Conservation (phyloP, 805 yeast species). For the Nakazawaea pomicola region DNA sequence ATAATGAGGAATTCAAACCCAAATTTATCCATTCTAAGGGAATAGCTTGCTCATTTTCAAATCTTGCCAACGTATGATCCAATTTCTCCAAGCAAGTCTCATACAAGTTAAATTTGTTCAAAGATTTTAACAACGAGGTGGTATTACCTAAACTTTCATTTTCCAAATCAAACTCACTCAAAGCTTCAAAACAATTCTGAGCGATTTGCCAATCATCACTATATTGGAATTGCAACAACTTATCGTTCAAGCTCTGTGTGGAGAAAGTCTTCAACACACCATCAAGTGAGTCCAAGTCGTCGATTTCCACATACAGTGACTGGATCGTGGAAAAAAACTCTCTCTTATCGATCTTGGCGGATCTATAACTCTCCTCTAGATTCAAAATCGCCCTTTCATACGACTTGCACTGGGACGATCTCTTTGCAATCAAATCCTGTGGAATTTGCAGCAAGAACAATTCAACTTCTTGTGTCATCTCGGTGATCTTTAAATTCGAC, state of each 20-base stretch:
- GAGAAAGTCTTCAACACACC: constrained; percentile 78
- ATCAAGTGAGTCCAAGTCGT: constrained; percentile 85
- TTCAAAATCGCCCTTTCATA: constrained; percentile 85
- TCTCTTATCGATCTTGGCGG: constrained; percentile 27
- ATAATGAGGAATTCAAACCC: constrained; percentile 73
- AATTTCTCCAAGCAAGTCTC: constrained; percentile 57
- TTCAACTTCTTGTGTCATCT: constrained; percentile 33
- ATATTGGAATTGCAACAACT: constrained; percentile 75
- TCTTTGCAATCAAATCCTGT: constrained; percentile 62
- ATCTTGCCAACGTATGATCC: constrained; percentile 23
- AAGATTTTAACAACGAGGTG: constrained; percentile 60
- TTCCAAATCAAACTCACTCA: constrained; percentile 36
- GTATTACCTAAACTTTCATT: constrained; percentile 30
- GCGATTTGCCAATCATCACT: constrained; percentile 86
- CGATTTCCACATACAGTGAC: constrained; percentile 77
- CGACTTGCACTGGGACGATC: constrained; percentile 79
- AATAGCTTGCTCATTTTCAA: constrained; percentile 17
- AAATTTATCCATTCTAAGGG: constrained; percentile 57
- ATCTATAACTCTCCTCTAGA: constrained; percentile 68
- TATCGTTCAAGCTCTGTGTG: constrained; percentile 64
- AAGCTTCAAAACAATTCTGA: constrained; percentile 72
- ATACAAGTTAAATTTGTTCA: constrained; percentile 72
- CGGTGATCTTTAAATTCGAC: constrained; percentile 21
- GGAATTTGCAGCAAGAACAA: constrained; percentile 54
- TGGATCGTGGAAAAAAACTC: constrained; percentile 53